Percentiles rank a stretch among this genome's conserved stretches.
phyloP scores from a whole-genome alignment of 495 filamentous ascomycete species.

The Penicillium pancosmium region DNA sequence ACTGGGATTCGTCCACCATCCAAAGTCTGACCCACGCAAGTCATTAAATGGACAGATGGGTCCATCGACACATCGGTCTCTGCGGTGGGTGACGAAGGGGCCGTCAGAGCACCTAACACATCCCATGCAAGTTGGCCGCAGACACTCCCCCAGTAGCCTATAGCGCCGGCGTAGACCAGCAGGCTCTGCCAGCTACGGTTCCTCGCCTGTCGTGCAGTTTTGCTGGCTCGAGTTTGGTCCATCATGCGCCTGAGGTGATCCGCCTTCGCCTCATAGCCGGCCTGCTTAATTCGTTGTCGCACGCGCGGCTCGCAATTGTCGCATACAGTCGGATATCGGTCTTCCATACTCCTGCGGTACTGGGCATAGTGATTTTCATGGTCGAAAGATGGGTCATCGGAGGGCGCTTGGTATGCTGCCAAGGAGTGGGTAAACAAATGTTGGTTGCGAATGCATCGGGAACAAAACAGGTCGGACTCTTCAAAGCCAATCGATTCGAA shows the following conservation, averaged over 20 bases:
- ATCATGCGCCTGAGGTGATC: constrained; percentile 75
- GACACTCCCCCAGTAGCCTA: constrained; percentile 56
- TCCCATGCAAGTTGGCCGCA: constrained; percentile 49
- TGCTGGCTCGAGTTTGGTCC: constrained; percentile 58
- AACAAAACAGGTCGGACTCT: constrained; percentile 69
- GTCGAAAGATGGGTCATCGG: constrained; percentile 61
- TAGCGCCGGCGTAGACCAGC: constrained; percentile 48
- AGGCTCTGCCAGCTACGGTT: constrained; percentile 54
- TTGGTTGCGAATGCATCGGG: constrained; percentile 80
- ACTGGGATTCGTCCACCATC: constrained; percentile 24
- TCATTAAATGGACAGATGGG: constrained; percentile 14
- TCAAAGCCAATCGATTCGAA: constrained; percentile 38
- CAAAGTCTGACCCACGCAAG: constrained; percentile 35
- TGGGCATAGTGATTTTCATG: constrained; percentile 59
- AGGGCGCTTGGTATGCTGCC: constrained; percentile 69
- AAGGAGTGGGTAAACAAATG: constrained; percentile 68
- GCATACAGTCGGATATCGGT: constrained; percentile 84
- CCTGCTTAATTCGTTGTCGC: constrained; percentile 61
- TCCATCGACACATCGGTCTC: constrained; percentile 10
- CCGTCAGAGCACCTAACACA: constrained; percentile 31
- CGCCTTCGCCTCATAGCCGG: constrained; percentile 77
- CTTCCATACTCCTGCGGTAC: constrained; percentile 67
- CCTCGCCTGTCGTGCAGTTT: constrained; percentile 41
- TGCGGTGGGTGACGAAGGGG: neutral
- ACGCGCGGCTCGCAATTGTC: constrained; percentile 71